A percentile compares a stretch with the other conserved stretches of the same genome.
These are phyloP conservation scores for Artemisia annua DNA, from an alignment of 129 eudicot genomes.

Conservation along the genomic window DNA sequence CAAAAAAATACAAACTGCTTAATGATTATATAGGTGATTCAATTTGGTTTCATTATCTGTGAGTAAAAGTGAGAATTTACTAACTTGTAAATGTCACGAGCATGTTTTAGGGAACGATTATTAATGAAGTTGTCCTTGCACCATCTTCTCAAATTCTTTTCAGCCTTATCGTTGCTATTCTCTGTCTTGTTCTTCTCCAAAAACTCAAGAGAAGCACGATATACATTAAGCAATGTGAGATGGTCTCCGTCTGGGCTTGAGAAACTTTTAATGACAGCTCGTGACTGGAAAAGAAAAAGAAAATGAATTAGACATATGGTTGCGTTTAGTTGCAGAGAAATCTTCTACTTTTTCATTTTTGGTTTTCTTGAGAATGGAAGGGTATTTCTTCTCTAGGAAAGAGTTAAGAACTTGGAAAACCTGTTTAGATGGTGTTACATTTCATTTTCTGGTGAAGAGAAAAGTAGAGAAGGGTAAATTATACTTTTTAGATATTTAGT, in stretches of 20 bases:
- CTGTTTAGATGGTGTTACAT: too few species aligned
- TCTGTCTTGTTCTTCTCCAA: slow-evolving; percentile 60
- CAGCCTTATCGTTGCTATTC: slow-evolving; percentile 59
- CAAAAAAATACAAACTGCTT: neutral
- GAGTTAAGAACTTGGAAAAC: too few species aligned
- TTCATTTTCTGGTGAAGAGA: too few species aligned
- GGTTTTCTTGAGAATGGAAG: too few species aligned
- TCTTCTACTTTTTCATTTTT: too few species aligned
- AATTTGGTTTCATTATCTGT: too few species aligned
- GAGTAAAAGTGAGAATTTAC: slow-evolving; percentile 22
- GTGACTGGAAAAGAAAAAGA: slow-evolving; percentile 41
- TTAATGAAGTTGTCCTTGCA: slow-evolving; percentile 88
- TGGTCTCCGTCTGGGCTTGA: slow-evolving; percentile 93
- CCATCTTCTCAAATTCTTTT: slow-evolving; percentile 79
- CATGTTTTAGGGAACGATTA: slow-evolving; percentile 81
- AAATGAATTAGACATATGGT: too few species aligned
- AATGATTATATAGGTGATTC: neutral
- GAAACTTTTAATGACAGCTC: slow-evolving; percentile 59
- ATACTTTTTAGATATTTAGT: too few species aligned
- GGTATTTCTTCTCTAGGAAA: too few species aligned
- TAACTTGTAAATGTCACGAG: slow-evolving; percentile 85
- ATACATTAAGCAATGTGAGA: slow-evolving; percentile 73
- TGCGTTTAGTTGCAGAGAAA: too few species aligned
- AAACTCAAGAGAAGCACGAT: slow-evolving; percentile 70
- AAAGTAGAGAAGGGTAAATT: too few species aligned